phyloP scores from a whole-genome alignment of 2,329 filamentous ascomycete species.

The Lanzia echinophila region DNA sequence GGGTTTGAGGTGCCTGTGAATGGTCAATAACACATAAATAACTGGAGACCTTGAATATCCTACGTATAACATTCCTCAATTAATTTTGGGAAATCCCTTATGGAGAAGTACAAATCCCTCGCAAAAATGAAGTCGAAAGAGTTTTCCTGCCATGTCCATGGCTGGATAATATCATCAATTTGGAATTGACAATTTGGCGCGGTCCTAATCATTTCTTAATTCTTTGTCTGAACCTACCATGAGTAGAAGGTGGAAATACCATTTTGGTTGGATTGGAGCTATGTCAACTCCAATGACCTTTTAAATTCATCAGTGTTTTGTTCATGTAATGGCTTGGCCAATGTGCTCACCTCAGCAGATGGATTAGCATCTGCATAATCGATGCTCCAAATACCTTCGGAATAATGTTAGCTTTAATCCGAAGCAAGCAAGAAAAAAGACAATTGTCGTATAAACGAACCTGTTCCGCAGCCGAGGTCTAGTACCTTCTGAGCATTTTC shows the following conservation, averaged over 20 bases:
- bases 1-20: conserved; percentile 26
- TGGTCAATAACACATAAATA: neutral
- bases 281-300: conserved; percentile 20
- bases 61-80: conserved; percentile 5
- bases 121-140: neutral
- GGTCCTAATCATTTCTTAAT: conserved; percentile 9
- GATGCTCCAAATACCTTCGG: conserved; percentile 23
- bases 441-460: neutral
- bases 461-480: conserved; percentile 28
- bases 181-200: conserved; percentile 27
- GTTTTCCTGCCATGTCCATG: conserved; percentile 23
- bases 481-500: conserved; percentile 30
- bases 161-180: conserved; percentile 29
- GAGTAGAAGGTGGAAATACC: conserved; percentile 6
- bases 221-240: neutral
- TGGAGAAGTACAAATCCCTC: neutral
- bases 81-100: neutral
- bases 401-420: conserved; percentile 4
- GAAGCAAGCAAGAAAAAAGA: neutral
- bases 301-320: neutral
- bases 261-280: conserved; percentile 23
- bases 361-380: conserved; percentile 28
- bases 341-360: conserved; percentile 26
- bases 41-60: conserved; percentile 1
- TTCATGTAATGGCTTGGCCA: conserved; percentile 13